Conservation (phyloP, 805 yeast genomes). For the Brettanomyces nanus region DNA sequence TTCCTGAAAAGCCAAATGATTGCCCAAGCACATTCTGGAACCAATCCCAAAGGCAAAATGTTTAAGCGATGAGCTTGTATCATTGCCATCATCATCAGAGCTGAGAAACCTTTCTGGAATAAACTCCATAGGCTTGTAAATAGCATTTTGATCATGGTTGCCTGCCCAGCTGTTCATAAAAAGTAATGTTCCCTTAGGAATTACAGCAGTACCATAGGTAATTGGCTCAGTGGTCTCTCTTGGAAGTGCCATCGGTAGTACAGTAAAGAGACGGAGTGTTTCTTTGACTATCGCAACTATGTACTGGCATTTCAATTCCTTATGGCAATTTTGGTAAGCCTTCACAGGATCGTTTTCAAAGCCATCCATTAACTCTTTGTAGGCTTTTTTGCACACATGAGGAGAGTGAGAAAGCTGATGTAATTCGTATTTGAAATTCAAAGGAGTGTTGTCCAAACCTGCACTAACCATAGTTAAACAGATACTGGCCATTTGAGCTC, state of each 20-base stretch:
- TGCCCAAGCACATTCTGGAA: conserved; percentile 65
- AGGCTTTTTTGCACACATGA: conserved; percentile 36
- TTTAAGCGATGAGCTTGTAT: background rate
- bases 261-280: conserved; percentile 53
- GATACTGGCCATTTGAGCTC: conserved; percentile 32
- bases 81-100: conserved; percentile 5
- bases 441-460: conserved; percentile 65
- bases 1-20: conserved; percentile 55
- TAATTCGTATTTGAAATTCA: conserved; percentile 51
- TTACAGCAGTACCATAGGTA: conserved; percentile 27
- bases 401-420: conserved; percentile 46
- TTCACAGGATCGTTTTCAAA: conserved; percentile 20
- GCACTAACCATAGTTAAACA: conserved; percentile 76
- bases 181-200: conserved; percentile 51
- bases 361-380: conserved; percentile 28
- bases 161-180: conserved; percentile 66
- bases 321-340: conserved; percentile 21
- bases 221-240: conserved; percentile 48
- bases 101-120: conserved; percentile 45
- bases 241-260: conserved; percentile 61
- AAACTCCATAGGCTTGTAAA: conserved; percentile 37
- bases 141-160: conserved; percentile 48
- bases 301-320: conserved; percentile 34
- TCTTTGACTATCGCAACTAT: conserved; percentile 55
- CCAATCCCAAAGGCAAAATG: conserved; percentile 67